Conservation (phyloP, 2,329 filamentous ascomycete species). For the Neofusicoccum laricinum region DNA sequence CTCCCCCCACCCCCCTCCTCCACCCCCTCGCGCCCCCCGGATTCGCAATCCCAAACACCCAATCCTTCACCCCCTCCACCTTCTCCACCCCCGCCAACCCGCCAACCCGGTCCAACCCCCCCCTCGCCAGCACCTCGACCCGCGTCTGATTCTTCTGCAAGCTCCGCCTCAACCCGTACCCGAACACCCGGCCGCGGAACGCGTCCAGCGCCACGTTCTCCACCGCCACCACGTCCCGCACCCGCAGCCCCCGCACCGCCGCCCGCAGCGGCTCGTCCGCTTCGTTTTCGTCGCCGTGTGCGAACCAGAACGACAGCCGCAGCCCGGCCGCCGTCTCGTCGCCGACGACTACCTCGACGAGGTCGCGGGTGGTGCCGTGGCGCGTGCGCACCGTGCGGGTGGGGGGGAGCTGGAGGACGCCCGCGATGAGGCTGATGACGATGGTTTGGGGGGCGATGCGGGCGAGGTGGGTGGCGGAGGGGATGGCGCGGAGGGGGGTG, state of each 20-base stretch:
- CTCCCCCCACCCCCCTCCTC: slow-evolving; percentile 19
- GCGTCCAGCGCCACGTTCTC: slow-evolving; percentile 75
- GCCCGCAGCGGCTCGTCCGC: slow-evolving; percentile 2
- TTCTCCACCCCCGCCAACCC: slow-evolving; percentile 56
- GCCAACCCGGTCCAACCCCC: slow-evolving; percentile 41
- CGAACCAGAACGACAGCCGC: slow-evolving; percentile 79
- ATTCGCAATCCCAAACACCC: slow-evolving; percentile 70
- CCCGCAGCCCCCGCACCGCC: slow-evolving; percentile 46
- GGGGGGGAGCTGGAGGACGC: slow-evolving; percentile 77
- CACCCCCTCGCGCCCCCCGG: slow-evolving; percentile 20
- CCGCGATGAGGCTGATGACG: slow-evolving; percentile 60
- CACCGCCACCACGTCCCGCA: slow-evolving; percentile 75
- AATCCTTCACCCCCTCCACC: slow-evolving; percentile 66
- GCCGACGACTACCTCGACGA: slow-evolving; percentile 76
- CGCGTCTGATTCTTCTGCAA: slow-evolving; percentile 66
- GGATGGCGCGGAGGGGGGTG: slow-evolving; percentile 67
- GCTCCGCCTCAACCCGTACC: slow-evolving; percentile 72
- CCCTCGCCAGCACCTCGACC: slow-evolving; percentile 63
- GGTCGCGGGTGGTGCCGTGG: slow-evolving; percentile 57
- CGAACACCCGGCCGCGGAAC: slow-evolving; percentile 76
- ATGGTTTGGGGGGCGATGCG: slow-evolving; percentile 70
- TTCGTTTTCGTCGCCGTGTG: slow-evolving; percentile 31
- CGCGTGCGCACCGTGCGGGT: slow-evolving; percentile 55
- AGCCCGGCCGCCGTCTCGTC: slow-evolving; percentile 84
- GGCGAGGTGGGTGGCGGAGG: slow-evolving; percentile 62